Base-by-base conservation (phyloP, 2,329 filamentous ascomycete genomes). In the Claviceps sorghi region DNA sequence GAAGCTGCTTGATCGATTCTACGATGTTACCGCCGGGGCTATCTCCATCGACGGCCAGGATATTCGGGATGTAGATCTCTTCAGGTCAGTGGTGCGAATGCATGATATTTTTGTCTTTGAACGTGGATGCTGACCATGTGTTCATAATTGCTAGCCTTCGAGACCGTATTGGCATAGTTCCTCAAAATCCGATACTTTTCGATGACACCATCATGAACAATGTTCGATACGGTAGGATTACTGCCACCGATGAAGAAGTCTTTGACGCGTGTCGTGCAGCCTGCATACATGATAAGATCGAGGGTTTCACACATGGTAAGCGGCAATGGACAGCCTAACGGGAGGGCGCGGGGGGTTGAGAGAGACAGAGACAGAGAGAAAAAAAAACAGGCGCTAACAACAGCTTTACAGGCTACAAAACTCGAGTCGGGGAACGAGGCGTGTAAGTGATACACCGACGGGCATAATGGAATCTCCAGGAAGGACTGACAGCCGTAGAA, bases 121-220 rank as follows among this genome's bases (percentile, higher is more conserved):
- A 36, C 13, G 34, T 32, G 29, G n/a, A 49, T 58, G 48, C 62
- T 67, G 40, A 63, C 54, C n/a, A 11, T 32, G 21, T 48, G 26
- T 49, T 54, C 10, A 4, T 8, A 8, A 26, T 32, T 13, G 45
- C 56, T 50, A 76, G 74, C 54, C 65, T 80, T 19, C 74, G 77
- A 4, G 71, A 72, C 47, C 69, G 73, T 22, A 75, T 80, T 42
- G 78, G 77, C 5, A 69, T 79, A 32, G 78, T 80, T 1, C 77
- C 77, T 0, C 78, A 81, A 57, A 70, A 68, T 44, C 74, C 77
- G 0, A 71, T 77, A 10, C 63, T 81, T 2, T 81, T 81, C 57
- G 73, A 80, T 57, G 75, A 77, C 57, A 77, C 76, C 2, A 71
- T 81, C 55, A 73, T 79, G 66, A 78, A 77, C 67, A 81, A 81